Percentiles rank a stretch among this genome's conserved stretches.
These are phyloP conservation scores for Aureobasidium sp. DNA, from an alignment of 2,329 filamentous ascomycete species.

Conservation along the genomic window DNA sequence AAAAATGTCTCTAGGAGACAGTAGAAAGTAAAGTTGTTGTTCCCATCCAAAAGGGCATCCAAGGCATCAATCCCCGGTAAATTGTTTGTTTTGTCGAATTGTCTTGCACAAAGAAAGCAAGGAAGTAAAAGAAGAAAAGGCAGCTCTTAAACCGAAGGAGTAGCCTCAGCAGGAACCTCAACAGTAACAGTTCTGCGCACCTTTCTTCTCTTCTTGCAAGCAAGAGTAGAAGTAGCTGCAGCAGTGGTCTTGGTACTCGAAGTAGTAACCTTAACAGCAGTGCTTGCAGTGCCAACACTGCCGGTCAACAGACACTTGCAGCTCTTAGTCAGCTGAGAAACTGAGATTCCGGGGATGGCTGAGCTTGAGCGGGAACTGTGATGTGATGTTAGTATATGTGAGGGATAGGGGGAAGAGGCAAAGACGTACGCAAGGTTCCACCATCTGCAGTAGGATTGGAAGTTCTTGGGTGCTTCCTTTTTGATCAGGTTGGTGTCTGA, in stretches of 20 bases:
- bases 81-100: neutral
- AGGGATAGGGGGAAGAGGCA: neutral
- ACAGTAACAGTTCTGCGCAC: slow-evolving; percentile 6
- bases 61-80: neutral
- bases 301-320: neutral
- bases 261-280: neutral
- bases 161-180: neutral
- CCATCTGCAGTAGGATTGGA: slow-evolving; percentile 6
- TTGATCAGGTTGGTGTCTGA: slow-evolving; percentile 7
- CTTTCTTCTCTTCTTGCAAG: slow-evolving; percentile 11
- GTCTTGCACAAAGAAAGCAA: neutral
- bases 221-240: neutral
- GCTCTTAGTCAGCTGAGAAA: neutral
- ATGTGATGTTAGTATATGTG: neutral
- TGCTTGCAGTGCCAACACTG: neutral
- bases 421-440: slow-evolving; percentile 1
- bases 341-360: neutral
- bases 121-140: neutral
- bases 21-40: neutral
- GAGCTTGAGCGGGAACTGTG: neutral
- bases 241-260: neutral
- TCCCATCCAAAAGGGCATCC: slow-evolving; percentile 6
- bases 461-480: slow-evolving; percentile 6
- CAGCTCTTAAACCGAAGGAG: neutral
- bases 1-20: neutral